These are phyloP conservation scores for Phialophora expanda DNA, from an alignment of 2,329 filamentous ascomycete genomes.

Conservation along the genomic window DNA sequence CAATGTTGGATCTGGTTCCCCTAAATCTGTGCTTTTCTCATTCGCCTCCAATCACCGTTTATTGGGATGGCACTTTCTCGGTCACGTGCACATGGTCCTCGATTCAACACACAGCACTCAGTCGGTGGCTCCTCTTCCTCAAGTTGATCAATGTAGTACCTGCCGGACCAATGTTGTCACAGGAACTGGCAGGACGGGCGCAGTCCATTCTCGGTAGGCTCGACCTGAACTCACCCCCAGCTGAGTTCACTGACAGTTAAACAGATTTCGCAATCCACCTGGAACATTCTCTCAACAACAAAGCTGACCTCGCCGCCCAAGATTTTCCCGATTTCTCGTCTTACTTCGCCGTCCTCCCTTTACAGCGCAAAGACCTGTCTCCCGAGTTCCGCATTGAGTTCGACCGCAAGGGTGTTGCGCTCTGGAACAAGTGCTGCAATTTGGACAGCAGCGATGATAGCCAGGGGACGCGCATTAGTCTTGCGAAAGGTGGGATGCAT, in stretches of 20 bases:
- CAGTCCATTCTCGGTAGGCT: constrained; percentile 32
- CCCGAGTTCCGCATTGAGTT: constrained; percentile 33
- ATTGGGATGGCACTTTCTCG: not conserved
- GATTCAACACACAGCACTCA: not conserved
- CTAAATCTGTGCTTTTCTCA: not conserved
- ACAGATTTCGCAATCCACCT: constrained; percentile 41
- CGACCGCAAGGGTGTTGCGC: constrained; percentile 43
- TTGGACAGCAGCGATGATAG: constrained; percentile 14
- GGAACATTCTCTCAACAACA: constrained; percentile 23
- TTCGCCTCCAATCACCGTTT: not conserved
- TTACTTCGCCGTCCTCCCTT: constrained; percentile 33
- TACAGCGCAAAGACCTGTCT: constrained; percentile 30
- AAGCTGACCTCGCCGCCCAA: constrained; percentile 10
- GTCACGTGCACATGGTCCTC: not conserved
- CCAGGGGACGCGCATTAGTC: constrained; percentile 3
- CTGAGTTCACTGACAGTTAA: constrained; percentile 8
- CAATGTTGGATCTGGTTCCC: not conserved
- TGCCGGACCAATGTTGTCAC: constrained; percentile 23
- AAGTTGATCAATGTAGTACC: not conserved
- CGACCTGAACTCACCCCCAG: not conserved
- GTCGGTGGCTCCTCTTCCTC: not conserved
- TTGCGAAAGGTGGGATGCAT: constrained; percentile 18
- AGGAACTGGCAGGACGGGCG: constrained; percentile 18
- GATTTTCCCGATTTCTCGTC: constrained; percentile 27
- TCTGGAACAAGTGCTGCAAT: constrained; percentile 48